Evolutionary conservation across 352 stramenopile species (phyloP).

Genomic region (Salisapilia sapeloensis): DNA sequence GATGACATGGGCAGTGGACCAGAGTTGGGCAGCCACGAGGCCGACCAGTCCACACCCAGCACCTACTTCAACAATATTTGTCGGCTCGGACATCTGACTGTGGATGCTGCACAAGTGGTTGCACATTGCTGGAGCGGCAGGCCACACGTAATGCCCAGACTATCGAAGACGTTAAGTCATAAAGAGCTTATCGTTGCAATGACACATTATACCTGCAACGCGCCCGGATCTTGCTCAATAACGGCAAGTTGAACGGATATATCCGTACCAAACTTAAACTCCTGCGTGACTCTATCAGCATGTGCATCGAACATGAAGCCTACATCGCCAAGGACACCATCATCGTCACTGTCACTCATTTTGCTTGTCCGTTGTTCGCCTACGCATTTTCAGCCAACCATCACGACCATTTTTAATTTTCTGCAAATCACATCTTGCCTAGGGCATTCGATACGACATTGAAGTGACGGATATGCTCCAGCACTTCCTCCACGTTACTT

Average conservation of each 20-base stretch:
- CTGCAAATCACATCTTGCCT: too few relatives aligned
- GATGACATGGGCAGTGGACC: constrained; percentile 34
- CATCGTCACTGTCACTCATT: constrained; percentile 1
- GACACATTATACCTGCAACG: constrained; percentile 11
- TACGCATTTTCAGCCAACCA: too few relatives aligned
- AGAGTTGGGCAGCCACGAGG: constrained; percentile 40
- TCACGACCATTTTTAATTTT: too few relatives aligned
- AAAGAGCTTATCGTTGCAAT: constrained; percentile 1
- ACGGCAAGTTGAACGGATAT: constrained; percentile 59
- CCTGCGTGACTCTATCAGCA: constrained; percentile 45
- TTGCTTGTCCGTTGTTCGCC: too few relatives aligned
- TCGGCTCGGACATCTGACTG: constrained; percentile 24
- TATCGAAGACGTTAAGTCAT: constrained; percentile 8
- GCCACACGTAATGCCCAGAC: constrained; percentile 52
- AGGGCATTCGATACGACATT: too few relatives aligned
- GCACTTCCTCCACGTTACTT: too few relatives aligned
- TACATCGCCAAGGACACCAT: constrained; percentile 4
- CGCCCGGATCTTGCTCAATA: constrained; percentile 34
- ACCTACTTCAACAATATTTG: constrained; percentile 46
- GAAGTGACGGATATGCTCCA: too few relatives aligned
- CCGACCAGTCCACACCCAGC: constrained; percentile 38
- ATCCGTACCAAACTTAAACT: constrained; percentile 33
- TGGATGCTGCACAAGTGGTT: constrained; percentile 32
- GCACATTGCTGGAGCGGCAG: constrained; percentile 42
- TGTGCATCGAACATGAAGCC: constrained; percentile 53